Evolutionary conservation across 208 protist genomes (phyloP), one percentile per base, ranked within the genome.

Genomic region (Porcisia deanei): DNA sequence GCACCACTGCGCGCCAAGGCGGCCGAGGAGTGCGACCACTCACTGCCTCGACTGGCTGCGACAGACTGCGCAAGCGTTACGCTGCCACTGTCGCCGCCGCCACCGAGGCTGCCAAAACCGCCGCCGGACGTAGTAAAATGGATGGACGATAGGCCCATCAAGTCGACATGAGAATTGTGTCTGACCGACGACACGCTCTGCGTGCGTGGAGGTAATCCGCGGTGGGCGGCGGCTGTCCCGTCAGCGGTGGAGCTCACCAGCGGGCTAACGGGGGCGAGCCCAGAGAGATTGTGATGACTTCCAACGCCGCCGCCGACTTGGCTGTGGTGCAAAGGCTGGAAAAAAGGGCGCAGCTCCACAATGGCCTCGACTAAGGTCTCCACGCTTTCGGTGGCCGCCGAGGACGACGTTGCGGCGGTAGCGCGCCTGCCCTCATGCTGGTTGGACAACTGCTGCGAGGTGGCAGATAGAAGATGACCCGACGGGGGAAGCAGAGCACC

Each of bases 321-420:
- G 58, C 30, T 57, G 10, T 49, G n/a, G 53, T 58, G 68, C 5
- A 58, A 16, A 5, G 71, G 30, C 14, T 57, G 54, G 9, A 45
- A 39, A 20, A 80, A 81, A 1, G 78, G 81, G 8, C 79, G 74
- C 53, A 91, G 84, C 76, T 91, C 87, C 2, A 91, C 64, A 65
- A 91, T 87, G 41, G 83, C 78, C 74, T 91, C 86, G 14, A 87
- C 80, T 4, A 84, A 70, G 3, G 74, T 75, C 43, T 67, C 63
- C 45, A 81, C 69, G 41, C 68, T 83, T 70, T 74, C 66, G 12
- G 73, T 58, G 7, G 76, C 39, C 5, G 69, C n/a, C 4, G 68
- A 53, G 30, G 71, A 34, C 34, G 65, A 64, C 34, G 52, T 41
- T 1, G 68, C 57, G 45, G 60, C 43, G 53, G 34, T 20, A 34